phyloP scores from a whole-genome alignment of 1,139 yeast species.

The Geotrichum carabidarum region DNA sequence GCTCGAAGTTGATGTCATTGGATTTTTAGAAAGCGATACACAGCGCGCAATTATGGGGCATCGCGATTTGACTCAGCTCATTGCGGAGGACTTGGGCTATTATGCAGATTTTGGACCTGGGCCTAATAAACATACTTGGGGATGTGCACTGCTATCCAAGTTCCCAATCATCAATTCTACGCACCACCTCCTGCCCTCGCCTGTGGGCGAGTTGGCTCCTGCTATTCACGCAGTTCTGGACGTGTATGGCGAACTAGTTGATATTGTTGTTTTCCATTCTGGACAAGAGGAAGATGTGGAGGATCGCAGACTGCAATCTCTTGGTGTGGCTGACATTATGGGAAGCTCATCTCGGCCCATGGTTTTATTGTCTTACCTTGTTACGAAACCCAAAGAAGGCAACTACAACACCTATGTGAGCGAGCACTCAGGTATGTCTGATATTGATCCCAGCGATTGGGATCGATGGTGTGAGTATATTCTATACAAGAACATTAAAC shows the following conservation, averaged over 20 bases:
- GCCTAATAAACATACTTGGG: conserved; percentile 98
- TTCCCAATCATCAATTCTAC: conserved; percentile 88
- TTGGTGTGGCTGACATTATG: conserved; percentile 73
- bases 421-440: conserved; percentile 78
- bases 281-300: conserved; percentile 98
- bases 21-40: conserved; percentile 86
- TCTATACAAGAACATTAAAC: conserved; percentile 74
- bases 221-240: conserved; percentile 95
- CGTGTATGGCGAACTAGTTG: conserved; percentile 78
- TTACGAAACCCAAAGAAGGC: conserved; percentile 79
- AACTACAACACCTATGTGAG: conserved; percentile 90
- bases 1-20: conserved; percentile 84
- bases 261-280: conserved; percentile 92
- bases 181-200: conserved; percentile 89
- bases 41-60: conserved; percentile 93
- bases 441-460: conserved; percentile 89
- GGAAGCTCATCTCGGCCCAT: conserved; percentile 71
- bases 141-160: conserved; percentile 84
- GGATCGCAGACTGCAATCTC: conserved; percentile 83
- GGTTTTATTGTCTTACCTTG: conserved; percentile 80
- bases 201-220: conserved; percentile 96
- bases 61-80: conserved; percentile 83
- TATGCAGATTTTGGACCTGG: conserved; percentile 97
- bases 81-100: conserved; percentile 92
- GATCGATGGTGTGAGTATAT: conserved; percentile 99